These are phyloP conservation scores for Boletellus dicymbophilus DNA, from an alignment of 1,284 basidiomycete species.

Conservation along the genomic window DNA sequence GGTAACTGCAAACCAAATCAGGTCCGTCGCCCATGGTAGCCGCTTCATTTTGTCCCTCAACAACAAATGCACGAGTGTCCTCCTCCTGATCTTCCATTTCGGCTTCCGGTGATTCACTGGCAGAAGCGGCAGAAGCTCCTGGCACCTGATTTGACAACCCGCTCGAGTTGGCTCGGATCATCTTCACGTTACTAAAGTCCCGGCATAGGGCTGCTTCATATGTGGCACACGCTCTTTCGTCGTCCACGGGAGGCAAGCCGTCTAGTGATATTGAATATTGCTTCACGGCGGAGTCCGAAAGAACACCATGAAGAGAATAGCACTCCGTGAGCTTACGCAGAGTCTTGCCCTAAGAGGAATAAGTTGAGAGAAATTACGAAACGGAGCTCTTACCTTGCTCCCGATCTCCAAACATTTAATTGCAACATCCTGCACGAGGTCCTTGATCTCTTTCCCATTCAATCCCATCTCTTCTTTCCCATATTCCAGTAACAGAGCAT, in stretches of 20 bases:
- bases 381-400: conserved; percentile 52
- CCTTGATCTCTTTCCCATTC: conserved; percentile 40
- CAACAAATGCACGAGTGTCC: conserved; percentile 21
- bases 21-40: conserved; percentile 9
- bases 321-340: conserved; percentile 53
- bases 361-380: conserved; percentile 11
- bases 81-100: conserved; percentile 22
- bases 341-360: conserved; percentile 55
- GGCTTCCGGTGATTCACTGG: conserved; percentile 9
- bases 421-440: conserved; percentile 54
- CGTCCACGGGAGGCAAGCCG: conserved; percentile 53
- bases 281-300: conserved; percentile 46
- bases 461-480: conserved; percentile 49
- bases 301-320: conserved; percentile 37
- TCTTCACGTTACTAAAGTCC: conserved; percentile 40
- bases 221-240: conserved; percentile 41
- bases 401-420: conserved; percentile 58
- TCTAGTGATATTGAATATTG: conserved; percentile 53
- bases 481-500: conserved; percentile 52
- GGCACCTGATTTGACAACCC: conserved; percentile 15
- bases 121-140: conserved; percentile 1
- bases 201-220: conserved; percentile 54
- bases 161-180: conserved; percentile 23
- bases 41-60: conserved; percentile 26
- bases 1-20: conserved; percentile 35